Evolutionary conservation across 768 basidiomycete genomes (phyloP).

Genomic region (Suillus fuscotomentosus): DNA sequence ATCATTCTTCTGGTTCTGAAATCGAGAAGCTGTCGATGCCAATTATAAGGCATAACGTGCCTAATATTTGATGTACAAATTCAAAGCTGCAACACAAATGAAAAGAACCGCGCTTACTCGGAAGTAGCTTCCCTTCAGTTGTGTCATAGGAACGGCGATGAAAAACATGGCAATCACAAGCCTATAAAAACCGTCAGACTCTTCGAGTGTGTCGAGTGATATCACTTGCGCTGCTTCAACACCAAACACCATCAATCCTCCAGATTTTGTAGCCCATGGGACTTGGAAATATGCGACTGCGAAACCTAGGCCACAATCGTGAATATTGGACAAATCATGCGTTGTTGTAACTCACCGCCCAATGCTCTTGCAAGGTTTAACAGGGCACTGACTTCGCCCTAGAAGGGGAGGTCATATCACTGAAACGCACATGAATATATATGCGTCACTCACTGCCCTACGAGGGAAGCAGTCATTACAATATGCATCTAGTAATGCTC

Average conservation of each 20-base stretch:
- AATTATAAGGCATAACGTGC: slow-evolving; percentile 16
- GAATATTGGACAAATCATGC: background rate
- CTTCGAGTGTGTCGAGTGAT: background rate
- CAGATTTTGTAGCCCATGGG: slow-evolving; percentile 36
- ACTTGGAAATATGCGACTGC: slow-evolving; percentile 41
- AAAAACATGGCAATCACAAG: slow-evolving; percentile 34
- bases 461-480: slow-evolving; percentile 38
- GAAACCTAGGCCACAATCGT: slow-evolving; percentile 25
- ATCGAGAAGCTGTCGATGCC: background rate
- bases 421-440: background rate
- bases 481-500: slow-evolving; percentile 31
- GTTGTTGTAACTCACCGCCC: slow-evolving; percentile 23
- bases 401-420: background rate
- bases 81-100: background rate
- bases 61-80: slow-evolving; percentile 6
- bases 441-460: slow-evolving; percentile 18
- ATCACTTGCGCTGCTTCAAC: slow-evolving; percentile 36
- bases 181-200: slow-evolving; percentile 14
- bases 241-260: slow-evolving; percentile 35
- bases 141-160: slow-evolving; percentile 35
- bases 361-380: slow-evolving; percentile 39
- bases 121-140: slow-evolving; percentile 32
- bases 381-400: slow-evolving; percentile 37
- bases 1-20: background rate
- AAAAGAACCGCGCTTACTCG: slow-evolving; percentile 23